phyloP scores from a whole-genome alignment of 1,284 basidiomycete species.

The Athelia sp. region DNA sequence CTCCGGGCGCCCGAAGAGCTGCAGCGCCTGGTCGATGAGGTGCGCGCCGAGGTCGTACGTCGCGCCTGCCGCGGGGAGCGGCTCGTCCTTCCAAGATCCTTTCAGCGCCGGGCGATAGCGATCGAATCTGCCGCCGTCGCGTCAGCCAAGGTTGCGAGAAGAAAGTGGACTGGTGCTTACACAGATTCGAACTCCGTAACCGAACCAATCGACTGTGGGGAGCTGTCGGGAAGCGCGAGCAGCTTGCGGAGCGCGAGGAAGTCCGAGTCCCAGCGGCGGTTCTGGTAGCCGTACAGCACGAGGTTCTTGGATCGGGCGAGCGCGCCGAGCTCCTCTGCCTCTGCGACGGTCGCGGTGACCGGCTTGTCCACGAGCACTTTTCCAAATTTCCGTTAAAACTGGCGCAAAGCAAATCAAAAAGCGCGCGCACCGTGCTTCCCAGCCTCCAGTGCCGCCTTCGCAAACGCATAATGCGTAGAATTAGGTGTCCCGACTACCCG shows the following conservation, averaged over 20 bases:
- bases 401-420: background rate
- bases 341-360: slow-evolving; percentile 57
- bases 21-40: slow-evolving; percentile 74
- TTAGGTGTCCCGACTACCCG: slow-evolving; percentile 65
- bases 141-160: background rate
- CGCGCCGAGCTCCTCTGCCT: slow-evolving; percentile 64
- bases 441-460: slow-evolving; percentile 60
- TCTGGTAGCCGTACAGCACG: slow-evolving; percentile 77
- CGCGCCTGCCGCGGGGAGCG: slow-evolving; percentile 47
- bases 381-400: background rate
- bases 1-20: slow-evolving; percentile 72
- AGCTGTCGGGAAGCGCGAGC: slow-evolving; percentile 46
- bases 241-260: slow-evolving; percentile 72
- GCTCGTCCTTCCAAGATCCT: slow-evolving; percentile 68
- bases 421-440: slow-evolving; percentile 68
- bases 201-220: slow-evolving; percentile 53
- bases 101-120: slow-evolving; percentile 66
- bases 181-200: slow-evolving; percentile 75
- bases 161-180: slow-evolving; percentile 30
- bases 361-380: slow-evolving; percentile 83
- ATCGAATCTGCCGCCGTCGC: slow-evolving; percentile 52
- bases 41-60: slow-evolving; percentile 66
- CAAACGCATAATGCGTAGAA: slow-evolving; percentile 71
- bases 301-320: slow-evolving; percentile 64
- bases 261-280: slow-evolving; percentile 81